Percentiles rank a stretch among this genome's conserved stretches.
These are phyloP conservation scores for Lentinula sp. DNA, from an alignment of 768 basidiomycete species.

Conservation along the genomic window DNA sequence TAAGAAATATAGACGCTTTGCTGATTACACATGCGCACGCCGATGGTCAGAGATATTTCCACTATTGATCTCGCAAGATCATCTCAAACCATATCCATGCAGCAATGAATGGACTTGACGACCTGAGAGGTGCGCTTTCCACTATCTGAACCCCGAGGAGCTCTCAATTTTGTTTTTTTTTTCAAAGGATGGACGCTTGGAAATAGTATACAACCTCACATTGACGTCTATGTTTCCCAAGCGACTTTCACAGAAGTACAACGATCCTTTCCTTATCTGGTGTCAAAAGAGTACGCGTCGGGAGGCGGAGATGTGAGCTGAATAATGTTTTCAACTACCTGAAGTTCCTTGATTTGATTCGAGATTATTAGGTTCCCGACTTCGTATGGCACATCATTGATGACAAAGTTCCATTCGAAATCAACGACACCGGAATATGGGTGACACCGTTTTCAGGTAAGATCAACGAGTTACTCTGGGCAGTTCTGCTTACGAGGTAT, in stretches of 20 bases:
- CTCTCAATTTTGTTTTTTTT: not conserved
- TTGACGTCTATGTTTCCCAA: slow-evolving; percentile 69
- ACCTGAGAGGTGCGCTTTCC: slow-evolving; percentile 59
- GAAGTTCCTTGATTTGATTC: too few relatives aligned
- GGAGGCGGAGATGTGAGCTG: slow-evolving; percentile 66
- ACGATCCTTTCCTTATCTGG: slow-evolving; percentile 76
- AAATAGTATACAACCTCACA: slow-evolving; percentile 57
- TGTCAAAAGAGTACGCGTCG: slow-evolving; percentile 69
- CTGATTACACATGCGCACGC: slow-evolving; percentile 88
- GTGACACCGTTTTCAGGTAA: slow-evolving; percentile 65
- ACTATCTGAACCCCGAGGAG: not conserved
- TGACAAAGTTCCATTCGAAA: slow-evolving; percentile 60
- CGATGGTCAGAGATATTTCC: slow-evolving; percentile 39
- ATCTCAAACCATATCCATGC: not conserved
- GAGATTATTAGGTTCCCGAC: slow-evolving; percentile 57
- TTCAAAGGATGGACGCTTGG: slow-evolving; percentile 65
- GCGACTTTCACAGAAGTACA: slow-evolving; percentile 63
- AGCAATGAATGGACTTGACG: slow-evolving; percentile 90
- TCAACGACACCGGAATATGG: slow-evolving; percentile 55
- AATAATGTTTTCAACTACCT: not conserved
- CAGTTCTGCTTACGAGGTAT: slow-evolving; percentile 1
- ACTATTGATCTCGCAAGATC: not conserved
- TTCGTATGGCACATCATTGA: slow-evolving; percentile 81
- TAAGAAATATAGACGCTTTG: slow-evolving; percentile 68
- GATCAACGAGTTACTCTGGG: slow-evolving; percentile 10